These are phyloP conservation scores for Bolboschoenoplectus hybrid DNA, from an alignment of 202 grass and related monocot genomes.

Conservation along the genomic window DNA sequence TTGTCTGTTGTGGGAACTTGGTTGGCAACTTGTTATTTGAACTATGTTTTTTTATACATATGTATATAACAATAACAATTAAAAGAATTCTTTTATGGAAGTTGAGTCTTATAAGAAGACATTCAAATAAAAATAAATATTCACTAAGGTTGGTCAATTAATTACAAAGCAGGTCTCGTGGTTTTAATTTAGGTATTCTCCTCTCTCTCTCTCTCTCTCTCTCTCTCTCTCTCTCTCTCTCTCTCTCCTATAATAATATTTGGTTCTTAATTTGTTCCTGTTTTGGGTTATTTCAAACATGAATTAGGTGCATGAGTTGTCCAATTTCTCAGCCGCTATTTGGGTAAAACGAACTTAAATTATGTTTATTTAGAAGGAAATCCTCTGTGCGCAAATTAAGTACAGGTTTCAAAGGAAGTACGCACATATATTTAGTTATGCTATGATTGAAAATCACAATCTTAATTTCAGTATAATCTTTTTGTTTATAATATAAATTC, in stretches of 20 bases:
- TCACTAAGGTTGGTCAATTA: background rate
- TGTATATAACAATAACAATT: background rate
- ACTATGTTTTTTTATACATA: background rate
- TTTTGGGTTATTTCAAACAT: constrained; percentile 11
- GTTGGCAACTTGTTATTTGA: constrained; percentile 29
- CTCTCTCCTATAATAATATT: background rate
- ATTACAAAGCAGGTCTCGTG: background rate
- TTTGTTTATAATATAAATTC: too few relatives aligned
- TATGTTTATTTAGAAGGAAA: background rate
- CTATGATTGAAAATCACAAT: too few relatives aligned
- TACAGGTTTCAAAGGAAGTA: too few relatives aligned
- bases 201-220: background rate
- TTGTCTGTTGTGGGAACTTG: constrained; percentile 34
- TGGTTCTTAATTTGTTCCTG: background rate
- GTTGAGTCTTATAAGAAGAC: background rate
- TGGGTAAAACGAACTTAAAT: constrained; percentile 5
- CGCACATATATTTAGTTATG: too few relatives aligned
- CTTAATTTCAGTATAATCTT: too few relatives aligned
- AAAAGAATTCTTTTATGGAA: background rate
- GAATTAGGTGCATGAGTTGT: background rate
- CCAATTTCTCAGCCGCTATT: background rate
- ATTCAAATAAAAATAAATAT: background rate
- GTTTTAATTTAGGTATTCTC: background rate
- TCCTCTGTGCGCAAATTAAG: too few relatives aligned
- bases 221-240: background rate